Evolutionary conservation across 495 filamentous ascomycete species (phyloP).

Genomic region (Aspergillus sparsus): DNA sequence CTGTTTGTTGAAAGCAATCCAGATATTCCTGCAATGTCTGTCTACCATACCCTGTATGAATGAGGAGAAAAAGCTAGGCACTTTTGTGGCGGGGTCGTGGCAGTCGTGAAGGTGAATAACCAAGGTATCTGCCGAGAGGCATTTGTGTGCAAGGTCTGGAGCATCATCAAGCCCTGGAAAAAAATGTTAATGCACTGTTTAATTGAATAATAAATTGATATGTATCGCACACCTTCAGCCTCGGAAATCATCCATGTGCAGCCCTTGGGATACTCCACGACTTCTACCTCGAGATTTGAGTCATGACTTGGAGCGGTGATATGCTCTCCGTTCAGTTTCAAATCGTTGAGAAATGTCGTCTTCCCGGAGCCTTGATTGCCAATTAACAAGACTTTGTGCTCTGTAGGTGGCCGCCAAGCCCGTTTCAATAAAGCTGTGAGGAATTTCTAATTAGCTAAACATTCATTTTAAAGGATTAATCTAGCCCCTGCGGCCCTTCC

Average conservation of each 20-base stretch:
- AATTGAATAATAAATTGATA: background rate
- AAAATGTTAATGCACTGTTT: background rate
- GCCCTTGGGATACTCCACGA: background rate
- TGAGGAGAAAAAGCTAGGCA: background rate
- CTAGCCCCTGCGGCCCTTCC: too few relatives aligned
- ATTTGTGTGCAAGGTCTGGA: background rate
- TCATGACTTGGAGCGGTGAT: background rate
- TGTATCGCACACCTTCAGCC: background rate
- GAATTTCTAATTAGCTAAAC: background rate
- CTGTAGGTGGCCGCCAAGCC: background rate
- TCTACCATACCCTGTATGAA: background rate
- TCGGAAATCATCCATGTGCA: background rate
- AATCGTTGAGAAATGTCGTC: background rate
- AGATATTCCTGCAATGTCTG: background rate
- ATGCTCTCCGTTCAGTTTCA: background rate
- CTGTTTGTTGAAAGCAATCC: conserved; percentile 10
- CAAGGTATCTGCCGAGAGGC: background rate
- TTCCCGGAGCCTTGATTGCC: conserved; percentile 7
- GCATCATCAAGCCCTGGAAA: background rate
- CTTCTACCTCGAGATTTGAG: background rate
- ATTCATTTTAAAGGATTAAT: background rate
- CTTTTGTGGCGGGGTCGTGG: background rate
- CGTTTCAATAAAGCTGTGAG: background rate
- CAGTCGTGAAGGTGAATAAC: conserved; percentile 10
- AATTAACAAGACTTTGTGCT: conserved; percentile 1